These are phyloP conservation scores for Singerocomus rubriflavus DNA, from an alignment of 1,284 basidiomycete genomes.

Conservation along the genomic window DNA sequence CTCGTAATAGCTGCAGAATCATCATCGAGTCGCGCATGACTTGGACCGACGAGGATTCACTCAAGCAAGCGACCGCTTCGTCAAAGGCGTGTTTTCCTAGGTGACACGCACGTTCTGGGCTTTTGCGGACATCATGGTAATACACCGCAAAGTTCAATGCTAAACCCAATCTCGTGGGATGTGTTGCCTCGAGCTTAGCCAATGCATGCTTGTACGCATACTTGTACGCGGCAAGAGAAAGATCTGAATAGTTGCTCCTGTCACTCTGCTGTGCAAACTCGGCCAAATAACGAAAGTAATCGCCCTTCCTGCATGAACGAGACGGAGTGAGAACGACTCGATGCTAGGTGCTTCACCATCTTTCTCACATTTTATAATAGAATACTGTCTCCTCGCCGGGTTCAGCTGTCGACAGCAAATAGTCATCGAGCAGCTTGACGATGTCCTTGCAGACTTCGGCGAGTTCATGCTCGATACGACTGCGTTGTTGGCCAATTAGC, in stretches of 20 bases:
- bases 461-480: constrained; percentile 56
- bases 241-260: constrained; percentile 44
- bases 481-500: constrained; percentile 51
- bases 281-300: constrained; percentile 68
- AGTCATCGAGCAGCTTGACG: constrained; percentile 49
- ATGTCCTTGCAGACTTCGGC: constrained; percentile 57
- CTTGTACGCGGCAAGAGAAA: constrained; percentile 63
- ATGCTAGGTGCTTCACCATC: neutral
- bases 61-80: constrained; percentile 55
- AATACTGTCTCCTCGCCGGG: constrained; percentile 65
- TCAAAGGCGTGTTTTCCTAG: constrained; percentile 77
- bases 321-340: constrained; percentile 11
- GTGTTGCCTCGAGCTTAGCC: constrained; percentile 53
- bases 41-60: constrained; percentile 39
- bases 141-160: constrained; percentile 97
- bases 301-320: constrained; percentile 51
- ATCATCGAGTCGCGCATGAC: constrained; percentile 60
- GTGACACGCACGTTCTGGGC: constrained; percentile 89
- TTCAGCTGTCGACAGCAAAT: constrained; percentile 53
- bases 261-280: constrained; percentile 57
- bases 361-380: constrained; percentile 61
- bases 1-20: constrained; percentile 62
- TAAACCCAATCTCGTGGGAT: constrained; percentile 79
- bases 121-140: constrained; percentile 93
- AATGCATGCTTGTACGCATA: constrained; percentile 64